Percentiles rank a stretch among this genome's conserved stretches.
Evolutionary conservation across 768 basidiomycete genomes (phyloP).

Genomic region (Agrocybe chaxingu): DNA sequence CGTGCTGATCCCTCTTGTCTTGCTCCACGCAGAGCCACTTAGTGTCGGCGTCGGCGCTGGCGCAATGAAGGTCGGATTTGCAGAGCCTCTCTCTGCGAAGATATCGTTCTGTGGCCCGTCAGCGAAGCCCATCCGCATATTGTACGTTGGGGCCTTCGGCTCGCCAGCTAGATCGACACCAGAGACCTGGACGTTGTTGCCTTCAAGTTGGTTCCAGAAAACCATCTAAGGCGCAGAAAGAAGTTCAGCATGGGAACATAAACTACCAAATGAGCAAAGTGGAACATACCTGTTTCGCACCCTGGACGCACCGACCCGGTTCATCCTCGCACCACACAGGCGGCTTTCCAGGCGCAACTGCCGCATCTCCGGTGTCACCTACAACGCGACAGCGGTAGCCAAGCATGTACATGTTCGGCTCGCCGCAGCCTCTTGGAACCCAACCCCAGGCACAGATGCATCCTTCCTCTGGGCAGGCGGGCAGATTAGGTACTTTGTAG

Average conservation of each 20-base stretch:
- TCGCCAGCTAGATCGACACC: conserved; percentile 42
- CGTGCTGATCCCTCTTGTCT: background rate
- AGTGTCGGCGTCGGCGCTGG: background rate
- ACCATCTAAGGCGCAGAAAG: conserved; percentile 26
- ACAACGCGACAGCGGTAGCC: conserved; percentile 38
- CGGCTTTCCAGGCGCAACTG: conserved; percentile 28
- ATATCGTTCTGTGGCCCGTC: conserved; percentile 26
- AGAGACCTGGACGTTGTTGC: conserved; percentile 38
- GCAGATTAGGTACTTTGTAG: conserved; percentile 38
- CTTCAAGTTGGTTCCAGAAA: conserved; percentile 39
- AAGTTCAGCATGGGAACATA: background rate
- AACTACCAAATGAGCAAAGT: background rate
- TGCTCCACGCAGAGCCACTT: background rate
- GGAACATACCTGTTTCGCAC: conserved; percentile 34
- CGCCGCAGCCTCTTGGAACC: conserved; percentile 30
- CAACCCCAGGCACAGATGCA: conserved; percentile 41
- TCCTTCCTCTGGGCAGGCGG: conserved; percentile 39
- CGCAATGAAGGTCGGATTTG: background rate
- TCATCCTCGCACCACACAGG: conserved; percentile 42
- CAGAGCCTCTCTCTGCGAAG: conserved; percentile 4
- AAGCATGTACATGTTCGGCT: conserved; percentile 45
- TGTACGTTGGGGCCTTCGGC: conserved; percentile 34
- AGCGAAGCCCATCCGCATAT: conserved; percentile 30
- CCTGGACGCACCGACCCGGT: conserved; percentile 27
- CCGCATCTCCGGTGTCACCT: conserved; percentile 24